A percentile compares a stretch with the other conserved stretches of the same genome.
phyloP scores from a whole-genome alignment of 192 early-diverging fungal genomes.

The Coemansia sp. region DNA sequence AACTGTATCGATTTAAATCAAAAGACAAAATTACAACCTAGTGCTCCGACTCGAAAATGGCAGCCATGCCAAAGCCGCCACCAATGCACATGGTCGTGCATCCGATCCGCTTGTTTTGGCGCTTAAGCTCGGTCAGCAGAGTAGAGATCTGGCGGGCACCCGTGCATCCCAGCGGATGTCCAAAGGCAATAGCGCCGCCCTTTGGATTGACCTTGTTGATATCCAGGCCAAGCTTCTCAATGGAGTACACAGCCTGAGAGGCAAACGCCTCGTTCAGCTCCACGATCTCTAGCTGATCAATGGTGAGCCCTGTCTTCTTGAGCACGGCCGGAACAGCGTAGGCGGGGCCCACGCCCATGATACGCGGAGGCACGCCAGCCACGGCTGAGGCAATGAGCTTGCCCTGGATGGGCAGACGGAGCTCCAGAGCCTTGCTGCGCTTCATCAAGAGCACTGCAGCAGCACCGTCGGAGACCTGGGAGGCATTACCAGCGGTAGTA shows the following conservation, averaged over 20 bases:
- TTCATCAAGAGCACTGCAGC: constrained; percentile 95
- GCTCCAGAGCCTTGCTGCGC: constrained; percentile 83
- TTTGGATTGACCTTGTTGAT: constrained; percentile 94
- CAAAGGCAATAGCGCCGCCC: constrained; percentile 97
- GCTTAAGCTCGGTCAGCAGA: constrained; percentile 86
- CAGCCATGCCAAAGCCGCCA: constrained; percentile 86
- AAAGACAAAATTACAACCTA: constrained; percentile 9
- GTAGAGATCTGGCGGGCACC: constrained; percentile 97
- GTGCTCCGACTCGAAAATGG: constrained; percentile 77
- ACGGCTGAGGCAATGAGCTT: constrained; percentile 84
- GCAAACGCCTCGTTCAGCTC: constrained; percentile 99
- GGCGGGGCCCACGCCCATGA: constrained; percentile 98
- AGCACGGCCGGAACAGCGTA: constrained; percentile 88
- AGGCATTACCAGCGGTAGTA: constrained; percentile 94
- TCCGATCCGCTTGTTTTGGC: constrained; percentile 80
- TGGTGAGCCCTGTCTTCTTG: constrained; percentile 70
- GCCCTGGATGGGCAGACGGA: constrained; percentile 81
- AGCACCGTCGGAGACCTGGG: constrained; percentile 97
- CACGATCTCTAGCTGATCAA: constrained; percentile 80
- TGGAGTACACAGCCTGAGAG: constrained; percentile 90
- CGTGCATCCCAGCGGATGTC: constrained; percentile 91
- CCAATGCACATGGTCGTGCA: constrained; percentile 93
- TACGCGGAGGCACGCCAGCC: constrained; percentile 86
- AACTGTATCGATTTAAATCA: neutral
- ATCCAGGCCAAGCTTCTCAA: constrained; percentile 83